Conservation (phyloP, 106 monocot species). For the Triglochin maritima region DNA sequence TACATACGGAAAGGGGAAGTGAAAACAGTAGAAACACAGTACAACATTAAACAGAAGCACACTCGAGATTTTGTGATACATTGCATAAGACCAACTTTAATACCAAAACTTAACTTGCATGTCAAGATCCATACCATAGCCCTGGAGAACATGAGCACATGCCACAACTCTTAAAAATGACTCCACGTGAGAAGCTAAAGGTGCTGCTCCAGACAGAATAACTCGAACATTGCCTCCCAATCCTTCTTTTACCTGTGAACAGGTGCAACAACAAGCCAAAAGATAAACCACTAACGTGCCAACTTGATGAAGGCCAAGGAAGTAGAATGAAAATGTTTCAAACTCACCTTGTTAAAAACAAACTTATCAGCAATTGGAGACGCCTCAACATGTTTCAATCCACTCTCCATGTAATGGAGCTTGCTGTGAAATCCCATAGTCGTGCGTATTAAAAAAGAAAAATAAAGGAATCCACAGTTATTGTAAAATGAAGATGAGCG, state of each 20-base stretch:
- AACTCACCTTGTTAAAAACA: slow-evolving; percentile 67
- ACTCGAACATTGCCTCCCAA: slow-evolving; percentile 77
- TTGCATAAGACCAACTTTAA: background rate
- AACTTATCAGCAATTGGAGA: slow-evolving; percentile 59
- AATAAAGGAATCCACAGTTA: background rate
- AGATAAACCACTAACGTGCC: background rate
- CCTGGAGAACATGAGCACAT: slow-evolving; percentile 76
- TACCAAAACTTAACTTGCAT: background rate
- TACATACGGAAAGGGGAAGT: too few species aligned
- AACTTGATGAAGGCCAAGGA: background rate
- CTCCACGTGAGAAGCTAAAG: slow-evolving; percentile 81
- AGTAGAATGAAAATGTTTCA: background rate
- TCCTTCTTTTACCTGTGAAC: slow-evolving; percentile 68
- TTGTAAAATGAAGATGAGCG: background rate
- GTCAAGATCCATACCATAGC: slow-evolving; percentile 51
- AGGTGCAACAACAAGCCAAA: background rate
- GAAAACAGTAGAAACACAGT: too few species aligned
- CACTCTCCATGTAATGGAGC: slow-evolving; percentile 46
- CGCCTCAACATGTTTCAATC: slow-evolving; percentile 72
- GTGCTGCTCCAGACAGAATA: slow-evolving; percentile 91
- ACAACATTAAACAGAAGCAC: too few species aligned
- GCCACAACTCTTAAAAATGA: slow-evolving; percentile 71
- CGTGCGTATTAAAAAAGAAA: background rate
- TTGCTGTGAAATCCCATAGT: slow-evolving; percentile 37
- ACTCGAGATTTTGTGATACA: too few species aligned